phyloP scores from a whole-genome alignment of 1,139 yeast genomes.

The Geotrichum candidum region DNA sequence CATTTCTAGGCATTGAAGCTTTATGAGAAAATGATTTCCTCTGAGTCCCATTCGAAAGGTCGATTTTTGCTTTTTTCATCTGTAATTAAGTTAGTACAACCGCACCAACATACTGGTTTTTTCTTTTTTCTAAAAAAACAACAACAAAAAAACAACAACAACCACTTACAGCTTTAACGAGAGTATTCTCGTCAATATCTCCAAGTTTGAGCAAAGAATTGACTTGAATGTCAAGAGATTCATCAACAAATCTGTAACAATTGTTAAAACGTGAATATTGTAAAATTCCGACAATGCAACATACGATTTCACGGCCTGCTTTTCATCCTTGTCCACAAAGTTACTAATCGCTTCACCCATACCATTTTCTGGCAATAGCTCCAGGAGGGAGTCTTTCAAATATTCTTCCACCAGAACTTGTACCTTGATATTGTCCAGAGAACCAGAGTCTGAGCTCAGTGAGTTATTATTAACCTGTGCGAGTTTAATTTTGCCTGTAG shows the following conservation, averaged over 20 bases:
- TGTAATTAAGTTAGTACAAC: slow-evolving; percentile 1
- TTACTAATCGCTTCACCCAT: slow-evolving; percentile 65
- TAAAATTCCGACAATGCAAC: neutral
- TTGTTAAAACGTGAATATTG: neutral
- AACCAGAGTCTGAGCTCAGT: slow-evolving; percentile 22
- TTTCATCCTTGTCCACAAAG: slow-evolving; percentile 79
- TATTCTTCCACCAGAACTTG: slow-evolving; percentile 57
- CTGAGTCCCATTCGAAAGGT: slow-evolving; percentile 11
- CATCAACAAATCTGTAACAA: slow-evolving; percentile 47
- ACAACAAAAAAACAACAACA: neutral
- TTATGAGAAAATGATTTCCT: slow-evolving; percentile 2
- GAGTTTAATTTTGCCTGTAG: slow-evolving; percentile 1
- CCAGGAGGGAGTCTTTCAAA: slow-evolving; percentile 55
- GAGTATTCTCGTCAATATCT: slow-evolving; percentile 27
- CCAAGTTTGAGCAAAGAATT: slow-evolving; percentile 46
- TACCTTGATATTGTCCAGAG: slow-evolving; percentile 44
- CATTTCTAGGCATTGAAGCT: neutral
- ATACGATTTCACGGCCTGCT: slow-evolving; percentile 51
- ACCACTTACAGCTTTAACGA: slow-evolving; percentile 11
- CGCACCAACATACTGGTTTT: neutral
- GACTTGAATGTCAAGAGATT: slow-evolving; percentile 59
- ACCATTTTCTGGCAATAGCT: slow-evolving; percentile 71
- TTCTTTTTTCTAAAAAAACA: neutral
- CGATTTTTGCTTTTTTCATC: slow-evolving; percentile 16
- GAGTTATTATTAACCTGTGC: slow-evolving; percentile 18